Evolutionary conservation across 2,329 filamentous ascomycete species (phyloP).

Genomic region (Pleochaeta shiraiana): DNA sequence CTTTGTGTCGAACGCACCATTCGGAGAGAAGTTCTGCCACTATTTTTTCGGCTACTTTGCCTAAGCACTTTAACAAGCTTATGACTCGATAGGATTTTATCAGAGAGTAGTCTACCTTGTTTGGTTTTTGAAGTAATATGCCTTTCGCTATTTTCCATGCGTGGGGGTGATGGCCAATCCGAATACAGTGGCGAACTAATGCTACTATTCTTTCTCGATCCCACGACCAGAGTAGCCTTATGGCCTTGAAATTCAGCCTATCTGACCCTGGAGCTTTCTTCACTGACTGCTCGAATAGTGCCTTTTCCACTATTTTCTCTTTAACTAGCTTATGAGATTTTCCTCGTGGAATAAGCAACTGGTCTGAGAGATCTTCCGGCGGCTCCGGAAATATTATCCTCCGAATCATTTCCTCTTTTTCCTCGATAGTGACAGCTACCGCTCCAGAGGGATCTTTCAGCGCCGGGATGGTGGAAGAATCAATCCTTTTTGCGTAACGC

Average conservation of each 20-base stretch:
- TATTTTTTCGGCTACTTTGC: neutral
- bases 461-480: neutral
- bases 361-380: neutral
- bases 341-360: neutral
- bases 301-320: neutral
- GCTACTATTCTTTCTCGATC: neutral
- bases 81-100: neutral
- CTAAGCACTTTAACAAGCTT: neutral
- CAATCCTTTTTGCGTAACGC: neutral
- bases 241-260: neutral
- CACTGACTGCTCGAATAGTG: neutral
- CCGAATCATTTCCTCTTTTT: neutral
- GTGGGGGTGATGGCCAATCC: neutral
- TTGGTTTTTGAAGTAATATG: neutral
- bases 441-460: neutral
- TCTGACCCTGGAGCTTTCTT: neutral
- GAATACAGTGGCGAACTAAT: neutral
- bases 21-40: neutral
- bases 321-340: neutral
- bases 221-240: neutral
- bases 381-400: neutral
- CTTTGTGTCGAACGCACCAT: neutral
- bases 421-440: neutral
- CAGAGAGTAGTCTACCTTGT: too few species aligned
- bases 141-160: neutral